Conservation (phyloP, 2,329 filamentous ascomycete genomes). For the Hysterium pulicare region DNA sequence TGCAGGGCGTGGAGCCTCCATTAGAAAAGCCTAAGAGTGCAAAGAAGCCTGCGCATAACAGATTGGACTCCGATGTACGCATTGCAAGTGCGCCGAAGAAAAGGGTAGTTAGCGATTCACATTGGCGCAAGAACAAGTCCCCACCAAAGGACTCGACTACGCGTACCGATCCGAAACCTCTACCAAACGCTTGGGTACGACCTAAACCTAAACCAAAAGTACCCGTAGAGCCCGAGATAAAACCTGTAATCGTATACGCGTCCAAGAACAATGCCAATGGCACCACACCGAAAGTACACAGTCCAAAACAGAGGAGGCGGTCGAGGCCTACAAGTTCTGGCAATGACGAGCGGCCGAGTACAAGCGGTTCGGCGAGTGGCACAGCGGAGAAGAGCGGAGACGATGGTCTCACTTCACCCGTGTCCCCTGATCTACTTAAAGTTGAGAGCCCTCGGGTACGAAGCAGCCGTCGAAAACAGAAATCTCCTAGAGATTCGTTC, state of each 20-base stretch:
- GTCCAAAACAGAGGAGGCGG: conserved; percentile 19
- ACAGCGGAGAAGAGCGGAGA: conserved; percentile 21
- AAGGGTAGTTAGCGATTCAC: conserved; percentile 86
- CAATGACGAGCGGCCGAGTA: conserved; percentile 29
- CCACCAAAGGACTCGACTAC: conserved; percentile 28
- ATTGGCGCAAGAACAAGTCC: conserved; percentile 66
- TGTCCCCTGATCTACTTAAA: conserved; percentile 6
- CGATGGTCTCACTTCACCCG: conserved; percentile 11
- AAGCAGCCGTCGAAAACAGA: background rate
- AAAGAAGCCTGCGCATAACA: conserved; percentile 34
- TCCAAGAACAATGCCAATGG: conserved; percentile 13
- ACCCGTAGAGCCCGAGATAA: conserved; percentile 11
- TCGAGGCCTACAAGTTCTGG: conserved; percentile 30
- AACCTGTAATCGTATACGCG: conserved; percentile 24
- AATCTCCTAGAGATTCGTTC: conserved; percentile 27
- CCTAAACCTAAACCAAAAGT: conserved; percentile 25
- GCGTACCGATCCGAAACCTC: conserved; percentile 31
- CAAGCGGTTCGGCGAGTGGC: conserved; percentile 32
- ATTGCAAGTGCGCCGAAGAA: conserved; percentile 72
- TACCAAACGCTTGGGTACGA: conserved; percentile 38
- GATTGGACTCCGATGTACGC: conserved; percentile 44
- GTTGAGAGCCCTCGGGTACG: background rate
- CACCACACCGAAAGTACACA: conserved; percentile 20
- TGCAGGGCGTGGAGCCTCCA: conserved; percentile 21
- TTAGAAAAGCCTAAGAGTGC: conserved; percentile 27